Conservation (phyloP, 257 asterid genomes). For the Salvia miltiorrhiza region DNA sequence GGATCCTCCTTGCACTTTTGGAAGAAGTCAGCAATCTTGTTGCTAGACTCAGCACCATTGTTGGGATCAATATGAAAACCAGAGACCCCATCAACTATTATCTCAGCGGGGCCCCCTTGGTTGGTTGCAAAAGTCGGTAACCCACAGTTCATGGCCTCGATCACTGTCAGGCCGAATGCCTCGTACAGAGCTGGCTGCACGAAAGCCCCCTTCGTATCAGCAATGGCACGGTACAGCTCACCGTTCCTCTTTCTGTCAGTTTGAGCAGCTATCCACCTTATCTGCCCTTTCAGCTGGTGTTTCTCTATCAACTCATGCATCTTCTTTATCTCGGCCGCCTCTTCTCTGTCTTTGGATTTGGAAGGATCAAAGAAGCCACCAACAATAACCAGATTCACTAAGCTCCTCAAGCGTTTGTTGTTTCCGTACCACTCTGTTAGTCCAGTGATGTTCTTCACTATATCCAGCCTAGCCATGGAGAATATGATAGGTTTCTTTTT, state of each 20-base stretch:
- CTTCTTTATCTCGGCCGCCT: constrained; percentile 73
- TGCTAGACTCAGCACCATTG: constrained; percentile 76
- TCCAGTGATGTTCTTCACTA: constrained; percentile 78
- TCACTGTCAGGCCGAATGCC: constrained; percentile 85
- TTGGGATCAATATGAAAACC: constrained; percentile 81
- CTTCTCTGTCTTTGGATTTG: constrained; percentile 90
- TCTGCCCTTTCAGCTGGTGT: constrained; percentile 72
- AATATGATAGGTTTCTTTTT: constrained; percentile 73
- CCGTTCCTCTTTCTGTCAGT: constrained; percentile 68
- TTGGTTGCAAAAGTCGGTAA: constrained; percentile 88
- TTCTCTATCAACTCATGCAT: constrained; percentile 69
- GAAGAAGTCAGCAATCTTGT: constrained; percentile 80
- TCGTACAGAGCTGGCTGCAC: constrained; percentile 91
- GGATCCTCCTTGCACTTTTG: constrained; percentile 67
- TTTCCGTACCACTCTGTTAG: constrained; percentile 88
- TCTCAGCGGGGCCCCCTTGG: constrained; percentile 99
- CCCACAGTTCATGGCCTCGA: constrained; percentile 95
- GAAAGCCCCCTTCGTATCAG: constrained; percentile 87
- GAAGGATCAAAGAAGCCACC: constrained; percentile 87
- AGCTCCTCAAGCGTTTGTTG: constrained; percentile 66
- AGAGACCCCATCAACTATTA: constrained; percentile 72
- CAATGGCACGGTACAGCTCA: constrained; percentile 74
- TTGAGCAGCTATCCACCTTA: constrained; percentile 92
- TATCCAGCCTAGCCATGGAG: constrained; percentile 93
- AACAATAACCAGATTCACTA: constrained; percentile 79